Evolutionary conservation across 495 filamentous ascomycete genomes (phyloP), one percentile per base, ranked within the genome.

Genomic region (Penicillium canariense): DNA sequence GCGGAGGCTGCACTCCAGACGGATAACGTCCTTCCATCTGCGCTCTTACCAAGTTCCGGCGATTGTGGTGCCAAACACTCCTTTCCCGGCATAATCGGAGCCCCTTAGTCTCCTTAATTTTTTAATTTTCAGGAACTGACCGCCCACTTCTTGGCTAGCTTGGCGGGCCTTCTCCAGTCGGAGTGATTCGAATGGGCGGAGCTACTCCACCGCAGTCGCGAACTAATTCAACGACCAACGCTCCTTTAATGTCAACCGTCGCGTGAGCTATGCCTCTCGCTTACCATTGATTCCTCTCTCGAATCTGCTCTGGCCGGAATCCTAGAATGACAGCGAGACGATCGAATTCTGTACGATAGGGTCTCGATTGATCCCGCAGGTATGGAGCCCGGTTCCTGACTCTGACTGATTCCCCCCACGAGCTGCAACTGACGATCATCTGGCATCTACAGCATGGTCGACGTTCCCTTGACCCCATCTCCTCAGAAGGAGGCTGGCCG

Each of bases 171-270:
- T 61, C 63, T 66, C 66, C 63, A 63, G 59, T 63, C 56, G 53
- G 57, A 58, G 63, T 20, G 17, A 51, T 50, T 59, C 35, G 48
- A 42, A 50, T 55, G 68, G 61, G 60, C 57, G 53, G 61, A 60
- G 43, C 25, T 31, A 60, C 61, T 68, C 70, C 70, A 73, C 68
- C 57, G 56, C 61, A 46, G 59, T 55, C 65, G 50, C 48, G 47
- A 56, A 61, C 57, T 58, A 60, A 61, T 50, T 53, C 44, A 54
- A 58, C 58, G 39, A 55, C 50, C 46, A 59, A 58, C 52, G 55
- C 62, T 73, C 59, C 67, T 69, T 65, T 61, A 57, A 56, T 61
- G 49, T 58, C 56, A 59, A 61, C 56, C 58, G n/a, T 55, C 55
- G 46, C 50, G 58, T 46, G 52, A 28, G 39, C 27, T 7, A 26